Conservation (phyloP, 2,329 filamentous ascomycete species). For the Dactylellina cionopaga region DNA sequence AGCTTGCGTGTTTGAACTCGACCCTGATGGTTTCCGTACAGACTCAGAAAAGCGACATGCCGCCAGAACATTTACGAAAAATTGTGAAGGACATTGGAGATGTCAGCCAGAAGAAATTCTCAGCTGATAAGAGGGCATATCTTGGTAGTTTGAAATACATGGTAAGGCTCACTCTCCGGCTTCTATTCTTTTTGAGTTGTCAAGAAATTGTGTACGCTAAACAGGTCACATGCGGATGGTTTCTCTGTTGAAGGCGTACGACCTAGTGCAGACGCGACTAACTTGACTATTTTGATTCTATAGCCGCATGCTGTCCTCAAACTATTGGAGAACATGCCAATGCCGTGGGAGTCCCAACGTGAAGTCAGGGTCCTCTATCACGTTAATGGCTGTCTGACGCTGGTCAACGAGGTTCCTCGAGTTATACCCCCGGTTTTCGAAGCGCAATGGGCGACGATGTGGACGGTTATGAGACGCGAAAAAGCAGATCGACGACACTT, state of each 20-base stretch:
- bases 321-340: conserved; percentile 98
- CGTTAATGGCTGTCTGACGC: conserved; percentile 93
- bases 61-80: conserved; percentile 96
- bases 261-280: conserved; percentile 53
- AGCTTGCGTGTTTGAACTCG: neutral
- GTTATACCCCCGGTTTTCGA: conserved; percentile 98
- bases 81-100: conserved; percentile 98
- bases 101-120: conserved; percentile 99
- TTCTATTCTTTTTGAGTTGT: conserved; percentile 5
- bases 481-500: conserved; percentile 96
- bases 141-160: conserved; percentile 98
- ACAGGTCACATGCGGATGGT: conserved; percentile 44
- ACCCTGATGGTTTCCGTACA: conserved; percentile 15
- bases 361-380: conserved; percentile 99
- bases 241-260: conserved; percentile 43
- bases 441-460: conserved; percentile 99
- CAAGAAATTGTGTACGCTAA: conserved; percentile 52
- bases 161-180: conserved; percentile 60
- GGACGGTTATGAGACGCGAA: conserved; percentile 96
- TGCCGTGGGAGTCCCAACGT: conserved; percentile 97
- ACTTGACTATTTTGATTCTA: conserved; percentile 40
- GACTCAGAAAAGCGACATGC: conserved; percentile 98
- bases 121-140: conserved; percentile 97
- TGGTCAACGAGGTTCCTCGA: conserved; percentile 95
- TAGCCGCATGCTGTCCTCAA: conserved; percentile 92